A percentile compares a stretch with the other conserved stretches of the same genome.
phyloP scores from a whole-genome alignment of 768 basidiomycete species.

The Podaxis carcinomalis region DNA sequence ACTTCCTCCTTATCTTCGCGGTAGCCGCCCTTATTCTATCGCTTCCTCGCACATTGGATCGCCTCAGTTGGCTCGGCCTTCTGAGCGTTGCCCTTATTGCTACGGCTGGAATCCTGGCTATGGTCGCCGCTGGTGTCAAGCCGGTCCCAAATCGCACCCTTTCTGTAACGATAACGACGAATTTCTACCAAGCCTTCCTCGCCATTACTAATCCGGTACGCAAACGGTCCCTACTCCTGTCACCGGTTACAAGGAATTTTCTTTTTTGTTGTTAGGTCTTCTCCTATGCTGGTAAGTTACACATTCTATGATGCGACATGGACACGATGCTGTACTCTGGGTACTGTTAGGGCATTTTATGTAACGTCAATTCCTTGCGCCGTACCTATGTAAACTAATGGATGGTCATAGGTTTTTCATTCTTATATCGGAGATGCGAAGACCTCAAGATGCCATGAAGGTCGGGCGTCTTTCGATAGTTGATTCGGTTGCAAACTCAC shows the following conservation, averaged over 20 bases:
- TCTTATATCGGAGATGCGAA: conserved; percentile 52
- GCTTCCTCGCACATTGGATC: conserved; percentile 43
- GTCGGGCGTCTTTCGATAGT: conserved; percentile 19
- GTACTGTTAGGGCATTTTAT: conserved; percentile 2
- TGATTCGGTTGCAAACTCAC: neutral
- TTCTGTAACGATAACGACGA: conserved; percentile 30
- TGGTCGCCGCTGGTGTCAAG: conserved; percentile 46
- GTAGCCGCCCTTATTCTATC: conserved; percentile 36
- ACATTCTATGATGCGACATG: neutral
- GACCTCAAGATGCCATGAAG: conserved; percentile 53
- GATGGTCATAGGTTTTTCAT: conserved; percentile 44
- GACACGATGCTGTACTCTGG: neutral
- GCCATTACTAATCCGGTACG: conserved; percentile 50
- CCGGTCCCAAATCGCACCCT: conserved; percentile 37
- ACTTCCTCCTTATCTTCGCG: conserved; percentile 42
- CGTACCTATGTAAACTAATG: neutral
- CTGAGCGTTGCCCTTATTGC: conserved; percentile 37
- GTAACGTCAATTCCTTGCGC: neutral
- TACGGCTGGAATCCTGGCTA: conserved; percentile 42
- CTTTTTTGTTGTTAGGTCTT: neutral
- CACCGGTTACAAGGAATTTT: neutral
- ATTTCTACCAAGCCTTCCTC: conserved; percentile 45
- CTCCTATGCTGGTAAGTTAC: conserved; percentile 1
- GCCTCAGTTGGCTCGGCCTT: conserved; percentile 43
- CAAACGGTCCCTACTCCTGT: neutral